Percentiles rank a stretch among this genome's conserved stretches.
phyloP scores from a whole-genome alignment of 2,329 filamentous ascomycete species.

The Phialophora expanda region DNA sequence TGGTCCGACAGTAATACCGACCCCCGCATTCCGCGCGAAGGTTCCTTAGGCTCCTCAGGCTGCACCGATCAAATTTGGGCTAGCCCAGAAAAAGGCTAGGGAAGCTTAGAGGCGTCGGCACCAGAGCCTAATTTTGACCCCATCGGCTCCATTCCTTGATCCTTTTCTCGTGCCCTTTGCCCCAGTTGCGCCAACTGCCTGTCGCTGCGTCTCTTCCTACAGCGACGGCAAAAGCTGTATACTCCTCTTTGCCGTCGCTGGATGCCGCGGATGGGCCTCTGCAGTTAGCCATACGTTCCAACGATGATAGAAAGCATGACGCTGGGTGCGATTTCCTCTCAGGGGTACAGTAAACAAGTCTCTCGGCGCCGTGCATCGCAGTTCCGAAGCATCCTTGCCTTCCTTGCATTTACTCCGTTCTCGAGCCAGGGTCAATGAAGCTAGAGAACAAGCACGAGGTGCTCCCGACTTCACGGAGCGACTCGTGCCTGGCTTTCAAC shows the following conservation, averaged over 20 bases:
- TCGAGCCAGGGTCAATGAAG: not conserved
- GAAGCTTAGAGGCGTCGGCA: not conserved
- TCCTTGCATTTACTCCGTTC: not conserved
- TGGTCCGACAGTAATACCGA: not conserved
- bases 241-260: not conserved
- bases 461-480: not conserved
- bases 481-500: not conserved
- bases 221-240: not conserved
- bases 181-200: not conserved
- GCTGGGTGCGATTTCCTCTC: not conserved
- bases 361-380: not conserved
- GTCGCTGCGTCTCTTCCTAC: not conserved
- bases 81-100: not conserved
- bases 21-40: not conserved
- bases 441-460: not conserved
- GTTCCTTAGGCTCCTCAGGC: not conserved
- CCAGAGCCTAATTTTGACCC: constrained; percentile 18
- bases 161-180: not conserved
- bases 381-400: not conserved
- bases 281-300: not conserved
- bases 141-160: not conserved
- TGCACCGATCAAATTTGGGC: not conserved
- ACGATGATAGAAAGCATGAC: not conserved
- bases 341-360: not conserved
- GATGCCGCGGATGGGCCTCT: not conserved